Evolutionary conservation across 176 grass and related monocot genomes (phyloP), one percentile per base, ranked within the genome.

Genomic region (Poa annua): DNA sequence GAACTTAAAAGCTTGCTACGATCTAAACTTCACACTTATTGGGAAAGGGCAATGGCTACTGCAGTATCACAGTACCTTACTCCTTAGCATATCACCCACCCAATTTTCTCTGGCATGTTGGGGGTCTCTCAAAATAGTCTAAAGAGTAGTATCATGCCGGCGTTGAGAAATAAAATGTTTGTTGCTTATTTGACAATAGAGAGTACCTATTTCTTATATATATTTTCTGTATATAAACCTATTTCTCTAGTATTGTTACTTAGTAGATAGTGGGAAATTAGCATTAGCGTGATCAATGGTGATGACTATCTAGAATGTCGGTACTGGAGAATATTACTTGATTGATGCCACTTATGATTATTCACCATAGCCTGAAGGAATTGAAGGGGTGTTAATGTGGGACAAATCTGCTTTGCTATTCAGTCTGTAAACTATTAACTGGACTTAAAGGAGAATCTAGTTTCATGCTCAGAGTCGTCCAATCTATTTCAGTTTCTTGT

Each of bases 251-350:
- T 20, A 9, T 79, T 66, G n/a, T 3, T 61, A 51, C 2, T 54
- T 38, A 66, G 45, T 76, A 54, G 49, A 55, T 78, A 24, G 50
- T 49, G 52, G 59, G 32, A 79, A 54, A 85, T 61, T 29, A 22
- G 21, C 42, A 63, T 83, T 61, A 16, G 20, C 38, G 59, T 3
- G 29, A 48, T 87, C 1, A 11, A 60, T 60, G 71, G 65, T 60
- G 64, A 33, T 39, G 16, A 11, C 51, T 26, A 42, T 78, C 53
- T 71, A 49, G 63, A 39, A 55, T 22, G 4, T 48, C 38, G 11
- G 54, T 76, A 76, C 56, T 65, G 0, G 6, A 57, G 36, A 34
- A 10, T 19, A 79, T 3, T 11, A 24, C 10, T 33, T 21, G 39
- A 16, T 64, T 36, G 11, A 53, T 38, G 34, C 32, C 49, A 56